Evolutionary conservation across 768 basidiomycete species (phyloP).

Genomic region (Boletus vermiculosoides): DNA sequence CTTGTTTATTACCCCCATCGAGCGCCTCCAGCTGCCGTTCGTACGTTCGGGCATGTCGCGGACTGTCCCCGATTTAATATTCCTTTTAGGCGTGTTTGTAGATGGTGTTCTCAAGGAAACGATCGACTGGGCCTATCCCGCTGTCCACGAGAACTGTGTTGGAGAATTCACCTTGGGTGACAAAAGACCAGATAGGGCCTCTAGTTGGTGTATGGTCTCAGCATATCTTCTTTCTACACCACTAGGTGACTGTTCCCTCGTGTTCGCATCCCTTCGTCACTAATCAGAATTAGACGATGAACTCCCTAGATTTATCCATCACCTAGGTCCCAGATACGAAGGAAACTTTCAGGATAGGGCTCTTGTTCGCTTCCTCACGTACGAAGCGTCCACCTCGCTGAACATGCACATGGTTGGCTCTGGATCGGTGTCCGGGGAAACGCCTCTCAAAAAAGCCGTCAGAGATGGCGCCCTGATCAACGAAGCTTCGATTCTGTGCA

Average conservation of each 20-base stretch:
- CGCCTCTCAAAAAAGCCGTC: conserved; percentile 39
- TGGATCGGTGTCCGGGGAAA: conserved; percentile 41
- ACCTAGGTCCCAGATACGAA: conserved; percentile 76
- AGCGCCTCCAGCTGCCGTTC: conserved; percentile 54
- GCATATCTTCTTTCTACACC: conserved; percentile 60
- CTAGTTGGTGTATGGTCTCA: conserved; percentile 66
- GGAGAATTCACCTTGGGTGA: conserved; percentile 60
- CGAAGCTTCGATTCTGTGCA: conserved; percentile 42
- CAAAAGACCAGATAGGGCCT: conserved; percentile 35
- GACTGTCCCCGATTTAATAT: neutral
- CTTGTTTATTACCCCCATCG: conserved; percentile 65
- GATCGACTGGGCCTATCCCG: conserved; percentile 64
- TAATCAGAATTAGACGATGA: conserved; percentile 54
- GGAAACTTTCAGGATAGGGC: conserved; percentile 73
- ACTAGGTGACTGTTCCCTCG: conserved; percentile 41
- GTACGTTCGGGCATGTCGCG: conserved; percentile 39
- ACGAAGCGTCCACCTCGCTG: conserved; percentile 79
- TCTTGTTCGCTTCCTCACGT: conserved; percentile 75
- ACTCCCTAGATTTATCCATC: conserved; percentile 70
- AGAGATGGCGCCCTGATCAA: conserved; percentile 41
- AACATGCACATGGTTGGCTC: conserved; percentile 70
- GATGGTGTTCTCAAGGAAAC: conserved; percentile 70
- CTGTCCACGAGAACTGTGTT: conserved; percentile 35
- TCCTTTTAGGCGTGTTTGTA: conserved; percentile 60
- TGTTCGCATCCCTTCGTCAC: neutral